These are phyloP conservation scores for Hippophae gyantsensis DNA, from an alignment of 306 rosid genomes.

Conservation along the genomic window DNA sequence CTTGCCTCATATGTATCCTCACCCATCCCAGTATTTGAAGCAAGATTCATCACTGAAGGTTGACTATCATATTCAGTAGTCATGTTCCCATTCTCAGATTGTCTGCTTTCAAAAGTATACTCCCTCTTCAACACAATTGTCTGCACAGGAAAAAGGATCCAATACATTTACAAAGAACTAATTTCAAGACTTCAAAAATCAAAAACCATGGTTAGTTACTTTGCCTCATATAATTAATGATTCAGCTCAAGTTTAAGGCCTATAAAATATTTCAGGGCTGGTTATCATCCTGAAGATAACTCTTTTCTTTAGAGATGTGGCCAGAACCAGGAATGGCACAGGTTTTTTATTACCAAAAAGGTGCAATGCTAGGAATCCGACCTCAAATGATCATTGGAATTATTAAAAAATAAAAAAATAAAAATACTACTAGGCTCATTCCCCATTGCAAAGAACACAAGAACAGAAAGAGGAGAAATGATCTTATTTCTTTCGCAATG, in stretches of 20 bases:
- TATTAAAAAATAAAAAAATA: no score
- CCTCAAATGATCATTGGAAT: no score
- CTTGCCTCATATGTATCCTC: conserved; percentile 43
- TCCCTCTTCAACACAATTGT: conserved; percentile 47
- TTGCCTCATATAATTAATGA: conserved; percentile 5
- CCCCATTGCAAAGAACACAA: no score
- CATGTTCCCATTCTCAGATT: conserved; percentile 67
- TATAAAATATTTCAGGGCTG: neutral
- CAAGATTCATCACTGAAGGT: conserved; percentile 36
- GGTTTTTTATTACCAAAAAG: no score
- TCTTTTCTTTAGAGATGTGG: no score
- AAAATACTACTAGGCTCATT: no score
- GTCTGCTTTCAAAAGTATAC: conserved; percentile 56
- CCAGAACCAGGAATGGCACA: no score
- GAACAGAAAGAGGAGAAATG: no score
- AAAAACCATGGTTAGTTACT: conserved; percentile 3
- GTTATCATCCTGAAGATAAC: no score
- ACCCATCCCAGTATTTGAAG: conserved; percentile 41
- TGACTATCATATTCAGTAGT: conserved; percentile 60
- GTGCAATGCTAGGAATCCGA: no score
- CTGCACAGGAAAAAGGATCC: conserved; percentile 39
- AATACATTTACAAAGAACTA: conserved; percentile 10
- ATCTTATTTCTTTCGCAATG: no score
- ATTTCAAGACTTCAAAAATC: neutral
- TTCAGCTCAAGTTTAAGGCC: conserved; percentile 3